A percentile compares a stretch with the other conserved stretches of the same genome.
These are phyloP conservation scores for Dipodascus albidus DNA, from an alignment of 805 yeast genomes.

Conservation along the genomic window DNA sequence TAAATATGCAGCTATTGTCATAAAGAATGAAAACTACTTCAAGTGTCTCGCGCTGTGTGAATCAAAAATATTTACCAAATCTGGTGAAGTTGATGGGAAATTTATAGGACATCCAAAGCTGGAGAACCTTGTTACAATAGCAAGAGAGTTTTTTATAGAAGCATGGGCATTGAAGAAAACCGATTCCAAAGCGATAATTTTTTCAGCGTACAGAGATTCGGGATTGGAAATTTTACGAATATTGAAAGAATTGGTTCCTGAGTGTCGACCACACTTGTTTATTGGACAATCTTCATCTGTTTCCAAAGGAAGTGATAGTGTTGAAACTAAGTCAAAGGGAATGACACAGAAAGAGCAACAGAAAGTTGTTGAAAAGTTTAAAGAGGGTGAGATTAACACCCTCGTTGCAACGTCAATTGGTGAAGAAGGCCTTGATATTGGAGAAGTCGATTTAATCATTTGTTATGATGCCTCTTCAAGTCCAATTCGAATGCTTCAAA, in stretches of 20 bases:
- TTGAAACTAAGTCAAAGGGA: slow-evolving; percentile 59
- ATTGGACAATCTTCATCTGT: slow-evolving; percentile 56
- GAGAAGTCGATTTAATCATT: slow-evolving; percentile 89
- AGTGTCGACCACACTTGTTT: slow-evolving; percentile 66
- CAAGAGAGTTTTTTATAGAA: slow-evolving; percentile 41
- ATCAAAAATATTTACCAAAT: slow-evolving; percentile 27
- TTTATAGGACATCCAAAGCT: slow-evolving; percentile 65
- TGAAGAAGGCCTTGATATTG: slow-evolving; percentile 97
- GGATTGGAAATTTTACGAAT: slow-evolving; percentile 76
- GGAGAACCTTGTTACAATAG: slow-evolving; percentile 43
- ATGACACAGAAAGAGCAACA: slow-evolving; percentile 89
- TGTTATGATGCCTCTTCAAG: slow-evolving; percentile 90
- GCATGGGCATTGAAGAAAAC: slow-evolving; percentile 22
- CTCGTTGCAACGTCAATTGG: slow-evolving; percentile 95
- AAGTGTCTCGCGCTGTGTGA: slow-evolving; percentile 36
- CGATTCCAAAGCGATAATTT: slow-evolving; percentile 62
- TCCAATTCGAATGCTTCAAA: slow-evolving; percentile 84
- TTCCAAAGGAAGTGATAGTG: slow-evolving; percentile 19
- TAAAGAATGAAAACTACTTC: slow-evolving; percentile 38
- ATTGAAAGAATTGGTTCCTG: slow-evolving; percentile 25
- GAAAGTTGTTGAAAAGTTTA: slow-evolving; percentile 62
- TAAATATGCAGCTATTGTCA: slow-evolving; percentile 58
- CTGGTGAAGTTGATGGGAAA: not conserved
- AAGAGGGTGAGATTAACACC: slow-evolving; percentile 59
- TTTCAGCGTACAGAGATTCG: slow-evolving; percentile 81